Conservation (phyloP, 1,284 basidiomycete species). For the Rhizoctonia solani region DNA sequence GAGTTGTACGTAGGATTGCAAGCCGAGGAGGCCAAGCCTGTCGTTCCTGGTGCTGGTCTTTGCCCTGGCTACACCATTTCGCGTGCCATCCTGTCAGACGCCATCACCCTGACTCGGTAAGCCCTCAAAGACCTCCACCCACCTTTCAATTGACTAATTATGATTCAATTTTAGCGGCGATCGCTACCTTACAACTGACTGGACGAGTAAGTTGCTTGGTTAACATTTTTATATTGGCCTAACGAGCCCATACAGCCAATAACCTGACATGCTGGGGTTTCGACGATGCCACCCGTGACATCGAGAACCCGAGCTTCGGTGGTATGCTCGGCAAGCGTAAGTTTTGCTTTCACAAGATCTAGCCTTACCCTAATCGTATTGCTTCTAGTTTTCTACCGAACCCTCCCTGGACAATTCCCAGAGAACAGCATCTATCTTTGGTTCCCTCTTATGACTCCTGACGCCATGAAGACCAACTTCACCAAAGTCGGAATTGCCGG, state of each 20-base stretch:
- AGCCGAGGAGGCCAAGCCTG: constrained; percentile 61
- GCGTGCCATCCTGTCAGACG: constrained; percentile 78
- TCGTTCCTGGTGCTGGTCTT: constrained; percentile 76
- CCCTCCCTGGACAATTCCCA: constrained; percentile 40
- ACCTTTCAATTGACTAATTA: background rate
- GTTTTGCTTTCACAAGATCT: background rate
- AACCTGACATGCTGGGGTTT: constrained; percentile 85
- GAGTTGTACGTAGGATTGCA: constrained; percentile 65
- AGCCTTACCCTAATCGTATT: background rate
- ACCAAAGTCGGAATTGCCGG: constrained; percentile 56
- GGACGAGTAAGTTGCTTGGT: constrained; percentile 52
- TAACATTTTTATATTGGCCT: background rate
- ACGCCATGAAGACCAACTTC: constrained; percentile 64
- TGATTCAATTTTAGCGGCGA: constrained; percentile 77
- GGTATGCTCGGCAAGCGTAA: constrained; percentile 56
- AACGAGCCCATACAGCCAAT: constrained; percentile 51
- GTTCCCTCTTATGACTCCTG: constrained; percentile 83
- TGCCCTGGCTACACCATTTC: constrained; percentile 83
- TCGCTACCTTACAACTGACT: constrained; percentile 81
- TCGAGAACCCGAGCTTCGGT: constrained; percentile 69
- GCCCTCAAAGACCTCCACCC: constrained; percentile 59
- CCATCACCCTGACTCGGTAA: constrained; percentile 19
- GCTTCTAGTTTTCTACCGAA: constrained; percentile 13
- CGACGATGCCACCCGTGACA: constrained; percentile 73
- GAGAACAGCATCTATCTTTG: constrained; percentile 63